A percentile compares a stretch with the other conserved stretches of the same genome.
Conservation (phyloP, 2,329 filamentous ascomycete genomes). For the Fusarium sororula region DNA sequence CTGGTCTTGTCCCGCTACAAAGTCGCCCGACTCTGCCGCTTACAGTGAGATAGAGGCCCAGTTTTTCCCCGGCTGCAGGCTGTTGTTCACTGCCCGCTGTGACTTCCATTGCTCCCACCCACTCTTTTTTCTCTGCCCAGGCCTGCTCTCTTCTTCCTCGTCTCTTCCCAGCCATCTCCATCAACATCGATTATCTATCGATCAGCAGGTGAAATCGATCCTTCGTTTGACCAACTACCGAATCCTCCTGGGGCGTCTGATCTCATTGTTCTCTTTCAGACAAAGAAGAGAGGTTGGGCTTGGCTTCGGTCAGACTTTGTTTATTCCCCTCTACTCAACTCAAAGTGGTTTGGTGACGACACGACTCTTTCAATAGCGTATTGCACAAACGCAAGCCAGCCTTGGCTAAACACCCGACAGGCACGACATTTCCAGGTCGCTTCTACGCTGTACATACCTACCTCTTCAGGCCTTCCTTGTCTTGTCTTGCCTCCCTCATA, state of each 20-base stretch:
- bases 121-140: not conserved
- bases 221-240: not conserved
- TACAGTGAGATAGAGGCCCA: slow-evolving; percentile 17
- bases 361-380: slow-evolving; percentile 36
- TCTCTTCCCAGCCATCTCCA: slow-evolving; percentile 10
- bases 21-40: slow-evolving; percentile 24
- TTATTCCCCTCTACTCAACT: slow-evolving; percentile 6
- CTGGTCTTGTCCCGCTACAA: not conserved
- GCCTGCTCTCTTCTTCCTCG: not conserved
- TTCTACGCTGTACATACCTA: not conserved
- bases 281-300: slow-evolving; percentile 20
- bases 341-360: slow-evolving; percentile 36
- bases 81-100: slow-evolving; percentile 12
- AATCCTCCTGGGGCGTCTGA: not conserved
- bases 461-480: not conserved
- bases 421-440: not conserved
- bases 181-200: slow-evolving; percentile 7
- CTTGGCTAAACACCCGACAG: slow-evolving; percentile 24
- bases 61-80: slow-evolving; percentile 26
- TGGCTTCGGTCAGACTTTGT: slow-evolving; percentile 5
- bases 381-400: slow-evolving; percentile 28
- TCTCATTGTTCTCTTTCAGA: not conserved
- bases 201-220: not conserved
- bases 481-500: slow-evolving; percentile 9
- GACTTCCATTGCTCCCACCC: not conserved